A percentile compares a stretch with the other conserved stretches of the same genome.
Evolutionary conservation across 257 asterid species (phyloP).

Genomic region (Primulina huaijiensis): DNA sequence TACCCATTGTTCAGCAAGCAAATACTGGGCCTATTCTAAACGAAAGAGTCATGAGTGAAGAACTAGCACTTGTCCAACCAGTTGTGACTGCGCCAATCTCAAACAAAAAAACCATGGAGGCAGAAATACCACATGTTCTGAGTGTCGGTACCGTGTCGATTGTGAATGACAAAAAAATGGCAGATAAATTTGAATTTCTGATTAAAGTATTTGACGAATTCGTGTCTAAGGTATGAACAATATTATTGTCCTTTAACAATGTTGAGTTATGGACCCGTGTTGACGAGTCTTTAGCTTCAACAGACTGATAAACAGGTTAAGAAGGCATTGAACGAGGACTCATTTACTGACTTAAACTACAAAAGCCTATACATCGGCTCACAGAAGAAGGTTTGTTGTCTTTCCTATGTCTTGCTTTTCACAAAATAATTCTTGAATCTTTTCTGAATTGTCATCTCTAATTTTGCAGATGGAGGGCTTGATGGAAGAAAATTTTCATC

Average conservation of each 20-base stretch:
- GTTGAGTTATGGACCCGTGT: background rate
- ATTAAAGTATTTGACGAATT: conserved; percentile 30
- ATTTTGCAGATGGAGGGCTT: conserved; percentile 34
- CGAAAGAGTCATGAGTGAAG: conserved; percentile 19
- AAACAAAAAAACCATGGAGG: conserved; percentile 6
- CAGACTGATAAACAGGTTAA: conserved; percentile 27
- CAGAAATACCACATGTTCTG: background rate
- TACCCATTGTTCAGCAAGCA: conserved; percentile 5
- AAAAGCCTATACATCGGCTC: conserved; percentile 37
- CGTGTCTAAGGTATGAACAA: conserved; percentile 28
- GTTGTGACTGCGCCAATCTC: background rate
- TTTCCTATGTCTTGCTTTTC: background rate
- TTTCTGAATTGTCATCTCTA: background rate
- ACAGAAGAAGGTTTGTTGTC: conserved; percentile 40
- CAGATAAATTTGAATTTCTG: conserved; percentile 41
- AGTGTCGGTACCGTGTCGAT: background rate
- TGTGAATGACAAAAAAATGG: conserved; percentile 10
- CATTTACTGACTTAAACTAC: conserved; percentile 30
- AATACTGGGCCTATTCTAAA: conserved; percentile 2
- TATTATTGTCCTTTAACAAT: background rate
- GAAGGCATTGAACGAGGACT: conserved; percentile 13
- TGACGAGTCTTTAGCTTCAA: background rate
- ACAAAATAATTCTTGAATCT: background rate
- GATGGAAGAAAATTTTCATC: conserved; percentile 29
- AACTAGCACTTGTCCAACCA: conserved; percentile 5